Conservation (phyloP, 192 early-diverging fungal species). For the Gamsiella multidivaricata region DNA sequence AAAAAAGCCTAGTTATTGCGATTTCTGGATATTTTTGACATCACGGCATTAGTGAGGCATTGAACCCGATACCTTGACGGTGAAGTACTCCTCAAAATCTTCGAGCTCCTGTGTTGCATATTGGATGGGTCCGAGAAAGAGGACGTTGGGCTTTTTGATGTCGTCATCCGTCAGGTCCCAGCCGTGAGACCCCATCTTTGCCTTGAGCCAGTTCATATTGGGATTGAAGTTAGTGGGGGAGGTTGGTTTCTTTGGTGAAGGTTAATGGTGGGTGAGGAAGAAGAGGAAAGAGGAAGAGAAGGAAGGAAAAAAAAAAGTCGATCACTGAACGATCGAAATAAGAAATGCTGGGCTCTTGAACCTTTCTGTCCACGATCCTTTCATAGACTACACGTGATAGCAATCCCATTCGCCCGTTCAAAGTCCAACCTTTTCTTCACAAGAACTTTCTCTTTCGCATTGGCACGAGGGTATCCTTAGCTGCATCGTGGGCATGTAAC, state of each 20-base stretch:
- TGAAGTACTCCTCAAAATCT: constrained; percentile 52
- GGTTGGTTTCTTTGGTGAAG: neutral
- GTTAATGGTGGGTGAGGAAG: neutral
- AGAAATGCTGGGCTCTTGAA: too few species aligned
- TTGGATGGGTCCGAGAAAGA: constrained; percentile 28
- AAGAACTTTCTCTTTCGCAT: too few species aligned
- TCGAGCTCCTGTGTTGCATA: constrained; percentile 40
- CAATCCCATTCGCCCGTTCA: too few species aligned
- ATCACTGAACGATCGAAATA: neutral
- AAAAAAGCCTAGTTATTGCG: too few species aligned
- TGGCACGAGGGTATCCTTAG: too few species aligned
- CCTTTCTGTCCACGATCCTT: too few species aligned
- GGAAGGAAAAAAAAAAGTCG: neutral
- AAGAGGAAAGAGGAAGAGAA: neutral
- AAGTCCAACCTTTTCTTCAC: too few species aligned
- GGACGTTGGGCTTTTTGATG: constrained; percentile 49
- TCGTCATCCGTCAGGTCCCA: constrained; percentile 50
- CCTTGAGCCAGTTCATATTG: constrained; percentile 53
- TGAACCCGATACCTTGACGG: constrained; percentile 32
- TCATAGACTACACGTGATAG: neutral
- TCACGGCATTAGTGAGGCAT: too few species aligned
- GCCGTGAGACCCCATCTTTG: constrained; percentile 53
- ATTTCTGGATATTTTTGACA: too few species aligned
- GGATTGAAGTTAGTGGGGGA: neutral
- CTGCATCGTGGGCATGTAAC: too few species aligned